Conservation (phyloP, 2,329 filamentous ascomycete species). For the Xylaria sp. region DNA sequence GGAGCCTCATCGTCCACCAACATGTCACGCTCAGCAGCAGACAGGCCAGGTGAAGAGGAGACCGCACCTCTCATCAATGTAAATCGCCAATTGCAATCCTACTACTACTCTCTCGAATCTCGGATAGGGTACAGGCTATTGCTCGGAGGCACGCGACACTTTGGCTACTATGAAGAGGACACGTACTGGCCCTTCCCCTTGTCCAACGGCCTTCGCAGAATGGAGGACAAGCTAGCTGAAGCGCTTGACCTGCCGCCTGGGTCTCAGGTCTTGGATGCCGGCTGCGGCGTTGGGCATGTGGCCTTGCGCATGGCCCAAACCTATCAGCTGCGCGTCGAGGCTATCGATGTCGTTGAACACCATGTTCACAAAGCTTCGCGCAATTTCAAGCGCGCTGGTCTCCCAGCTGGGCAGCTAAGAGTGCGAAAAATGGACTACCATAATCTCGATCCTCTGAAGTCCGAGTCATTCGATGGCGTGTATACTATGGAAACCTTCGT, state of each 20-base stretch:
- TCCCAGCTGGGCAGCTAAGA: conserved; percentile 52
- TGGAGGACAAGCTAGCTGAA: conserved; percentile 61
- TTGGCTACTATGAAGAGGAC: conserved; percentile 60
- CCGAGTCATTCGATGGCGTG: conserved; percentile 59
- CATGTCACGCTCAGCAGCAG: conserved; percentile 1
- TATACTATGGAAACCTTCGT: conserved; percentile 69
- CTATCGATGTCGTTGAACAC: conserved; percentile 61
- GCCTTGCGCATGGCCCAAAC: conserved; percentile 59
- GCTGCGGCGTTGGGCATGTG: conserved; percentile 63
- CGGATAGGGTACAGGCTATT: conserved; percentile 57
- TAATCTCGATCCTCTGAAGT: conserved; percentile 55
- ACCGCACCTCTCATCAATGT: conserved; percentile 48
- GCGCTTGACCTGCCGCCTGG: conserved; percentile 54
- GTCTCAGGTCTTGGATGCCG: conserved; percentile 62
- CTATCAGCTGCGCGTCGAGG: conserved; percentile 55
- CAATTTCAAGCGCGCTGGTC: conserved; percentile 52
- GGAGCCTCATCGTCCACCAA: neutral
- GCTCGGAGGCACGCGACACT: conserved; percentile 62
- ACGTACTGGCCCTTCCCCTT: conserved; percentile 62
- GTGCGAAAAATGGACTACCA: conserved; percentile 63
- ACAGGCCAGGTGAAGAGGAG: too few species aligned
- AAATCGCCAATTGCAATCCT: conserved; percentile 56
- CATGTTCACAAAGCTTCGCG: conserved; percentile 58
- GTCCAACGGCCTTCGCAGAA: conserved; percentile 54
- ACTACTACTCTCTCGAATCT: conserved; percentile 60